Base-by-base conservation (phyloP, 163 green algal genomes). In the Trebouxiophyceae sp. region DNA sequence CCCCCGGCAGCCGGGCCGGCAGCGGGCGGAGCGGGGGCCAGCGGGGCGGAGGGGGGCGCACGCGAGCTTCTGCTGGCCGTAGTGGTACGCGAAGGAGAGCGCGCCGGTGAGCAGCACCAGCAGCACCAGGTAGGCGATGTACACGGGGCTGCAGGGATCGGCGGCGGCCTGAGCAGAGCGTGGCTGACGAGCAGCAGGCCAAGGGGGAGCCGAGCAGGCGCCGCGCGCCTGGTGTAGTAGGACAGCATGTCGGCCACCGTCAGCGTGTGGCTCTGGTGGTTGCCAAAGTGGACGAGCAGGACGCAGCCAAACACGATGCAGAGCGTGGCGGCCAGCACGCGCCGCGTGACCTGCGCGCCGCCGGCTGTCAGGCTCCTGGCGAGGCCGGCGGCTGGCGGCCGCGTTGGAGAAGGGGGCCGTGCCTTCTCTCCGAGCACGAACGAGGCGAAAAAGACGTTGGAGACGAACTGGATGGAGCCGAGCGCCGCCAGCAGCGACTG, bases 401-500 rank as follows among this genome's bases (percentile, higher is more conserved):
- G n/a, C n/a, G n/a, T n/a, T n/a, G n/a, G n/a, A n/a, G n/a, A n/a
- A n/a, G n/a, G n/a, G n/a, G n/a, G n/a, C n/a, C n/a, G n/a, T 45
- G 89, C 81, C 68, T 74, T 69, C 57, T 96, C 90, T 16, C 85
- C 80, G 26, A 95, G 78, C 24, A 96, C 82, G 4, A 87, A 72
- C 1, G 69, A 84, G 0, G 86, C 84, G 74, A 96, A 96, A 4
- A 89, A 32, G 3, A 95, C 84, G 76, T 96, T 96, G 39, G 83
- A 85, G 0, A 96, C 75, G 68, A 96, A 95, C 67, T 96, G 87
- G 3, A 96, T 75, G 45, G 79, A 85, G 0, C 89, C 89, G 24
- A 96, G 78, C 2, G 87, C 87, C 2, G 88, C 76, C 33, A 96
- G 80, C 29, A 96, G 76, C 5, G 86, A 95, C 69, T 96, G 89